These are phyloP conservation scores for Suhomyces emberorum DNA, from an alignment of 805 yeast species.

Conservation along the genomic window DNA sequence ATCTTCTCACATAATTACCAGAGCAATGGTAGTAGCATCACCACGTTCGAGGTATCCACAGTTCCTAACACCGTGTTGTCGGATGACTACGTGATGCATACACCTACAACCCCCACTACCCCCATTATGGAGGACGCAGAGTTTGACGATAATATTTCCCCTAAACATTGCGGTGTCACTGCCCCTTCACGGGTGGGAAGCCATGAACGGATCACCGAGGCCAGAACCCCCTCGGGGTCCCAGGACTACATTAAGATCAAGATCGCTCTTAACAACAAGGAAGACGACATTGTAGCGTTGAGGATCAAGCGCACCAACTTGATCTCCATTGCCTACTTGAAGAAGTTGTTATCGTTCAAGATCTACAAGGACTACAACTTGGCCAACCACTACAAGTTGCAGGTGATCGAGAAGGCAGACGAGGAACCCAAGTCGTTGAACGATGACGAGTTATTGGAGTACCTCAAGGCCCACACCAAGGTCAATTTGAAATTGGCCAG, in stretches of 20 bases:
- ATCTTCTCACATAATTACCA: conserved; percentile 9
- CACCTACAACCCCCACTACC: conserved; percentile 11
- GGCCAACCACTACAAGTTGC: conserved; percentile 25
- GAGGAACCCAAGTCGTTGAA: conserved; percentile 9
- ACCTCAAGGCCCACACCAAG: conserved; percentile 20
- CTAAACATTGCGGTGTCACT: too few species aligned
- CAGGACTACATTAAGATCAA: conserved; percentile 23
- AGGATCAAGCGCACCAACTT: conserved; percentile 22
- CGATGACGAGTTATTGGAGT: conserved; percentile 14
- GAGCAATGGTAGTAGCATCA: neutral
- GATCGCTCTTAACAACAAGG: conserved; percentile 22
- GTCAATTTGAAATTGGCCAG: conserved; percentile 23
- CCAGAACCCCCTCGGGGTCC: neutral
- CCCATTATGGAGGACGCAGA: conserved; percentile 12
- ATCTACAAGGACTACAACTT: conserved; percentile 29
- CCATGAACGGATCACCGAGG: neutral
- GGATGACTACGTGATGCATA: conserved; percentile 2
- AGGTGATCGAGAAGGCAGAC: conserved; percentile 11
- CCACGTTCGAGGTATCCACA: neutral
- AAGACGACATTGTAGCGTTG: conserved; percentile 29
- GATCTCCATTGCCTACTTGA: conserved; percentile 23
- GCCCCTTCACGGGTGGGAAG: too few species aligned
- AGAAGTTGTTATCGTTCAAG: conserved; percentile 25
- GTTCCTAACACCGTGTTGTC: too few species aligned
- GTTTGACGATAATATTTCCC: conserved; percentile 4